phyloP scores from a whole-genome alignment of 345 rosid species.

The Eucalyptus pauciflora region DNA sequence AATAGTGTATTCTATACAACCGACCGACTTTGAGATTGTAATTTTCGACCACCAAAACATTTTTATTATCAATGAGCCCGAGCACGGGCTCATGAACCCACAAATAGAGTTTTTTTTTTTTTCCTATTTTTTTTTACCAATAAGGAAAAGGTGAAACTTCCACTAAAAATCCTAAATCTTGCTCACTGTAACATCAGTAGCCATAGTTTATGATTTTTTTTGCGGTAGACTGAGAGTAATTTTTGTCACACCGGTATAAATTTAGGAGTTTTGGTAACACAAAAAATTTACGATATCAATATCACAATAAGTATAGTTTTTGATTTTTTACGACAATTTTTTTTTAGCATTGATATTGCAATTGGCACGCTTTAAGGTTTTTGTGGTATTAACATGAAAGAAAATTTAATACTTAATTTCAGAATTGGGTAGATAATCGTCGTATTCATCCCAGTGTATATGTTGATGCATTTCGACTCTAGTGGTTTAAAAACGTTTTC shows the following conservation, averaged over 20 bases:
- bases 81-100: not conserved
- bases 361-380: not conserved
- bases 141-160: not conserved
- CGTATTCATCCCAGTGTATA: not conserved
- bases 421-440: not conserved
- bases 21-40: not conserved
- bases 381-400: not conserved
- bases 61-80: not conserved
- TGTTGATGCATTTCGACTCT: not conserved
- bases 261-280: not conserved
- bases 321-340: not conserved
- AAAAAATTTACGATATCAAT: not conserved
- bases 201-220: not conserved
- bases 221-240: accelerated
- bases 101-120: not conserved
- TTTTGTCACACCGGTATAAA: not conserved
- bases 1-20: not conserved
- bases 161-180: not conserved
- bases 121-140: not conserved
- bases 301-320: not conserved
- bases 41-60: not conserved
- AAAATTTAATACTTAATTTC: not conserved
- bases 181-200: not conserved
- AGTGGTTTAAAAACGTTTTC: not conserved
- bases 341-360: not conserved